Percentiles rank a stretch among this genome's conserved stretches.
Evolutionary conservation across 2,329 filamentous ascomycete species (phyloP).

Genomic region (Fusarium mexicanum): DNA sequence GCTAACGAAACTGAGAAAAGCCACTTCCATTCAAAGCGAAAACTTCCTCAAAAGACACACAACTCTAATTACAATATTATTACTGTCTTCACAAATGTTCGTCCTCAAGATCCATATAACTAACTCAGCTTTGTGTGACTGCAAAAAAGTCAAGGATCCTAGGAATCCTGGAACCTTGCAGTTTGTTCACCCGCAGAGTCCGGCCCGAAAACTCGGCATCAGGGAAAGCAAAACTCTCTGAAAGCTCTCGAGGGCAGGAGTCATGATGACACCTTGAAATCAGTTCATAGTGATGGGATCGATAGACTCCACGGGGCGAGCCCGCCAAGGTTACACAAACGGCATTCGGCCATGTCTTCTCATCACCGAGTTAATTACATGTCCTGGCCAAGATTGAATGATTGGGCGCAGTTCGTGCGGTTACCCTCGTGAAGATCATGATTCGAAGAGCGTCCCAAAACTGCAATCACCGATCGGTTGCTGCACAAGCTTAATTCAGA

Average conservation of each 20-base stretch:
- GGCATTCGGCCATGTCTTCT: neutral
- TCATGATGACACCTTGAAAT: conserved; percentile 59
- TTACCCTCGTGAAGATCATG: conserved; percentile 8
- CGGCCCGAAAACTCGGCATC: conserved; percentile 67
- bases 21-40: neutral
- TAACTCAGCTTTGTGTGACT: neutral
- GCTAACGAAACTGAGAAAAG: conserved; percentile 69
- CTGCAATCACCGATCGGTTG: conserved; percentile 29
- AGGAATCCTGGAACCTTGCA: conserved; percentile 54
- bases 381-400: neutral
- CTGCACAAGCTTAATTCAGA: conserved; percentile 12
- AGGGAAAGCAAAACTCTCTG: conserved; percentile 62
- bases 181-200: conserved; percentile 63
- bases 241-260: conserved; percentile 60
- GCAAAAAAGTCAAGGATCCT: conserved; percentile 39
- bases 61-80: neutral
- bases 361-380: neutral
- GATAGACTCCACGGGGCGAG: neutral
- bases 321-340: neutral
- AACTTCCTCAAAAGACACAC: neutral
- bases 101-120: neutral
- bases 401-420: conserved; percentile 1
- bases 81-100: neutral
- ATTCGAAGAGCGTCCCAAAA: conserved; percentile 12
- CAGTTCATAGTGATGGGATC: conserved; percentile 36